Evolutionary conservation across 2,329 filamentous ascomycete species (phyloP).

Genomic region (Sporothrix sp.): DNA sequence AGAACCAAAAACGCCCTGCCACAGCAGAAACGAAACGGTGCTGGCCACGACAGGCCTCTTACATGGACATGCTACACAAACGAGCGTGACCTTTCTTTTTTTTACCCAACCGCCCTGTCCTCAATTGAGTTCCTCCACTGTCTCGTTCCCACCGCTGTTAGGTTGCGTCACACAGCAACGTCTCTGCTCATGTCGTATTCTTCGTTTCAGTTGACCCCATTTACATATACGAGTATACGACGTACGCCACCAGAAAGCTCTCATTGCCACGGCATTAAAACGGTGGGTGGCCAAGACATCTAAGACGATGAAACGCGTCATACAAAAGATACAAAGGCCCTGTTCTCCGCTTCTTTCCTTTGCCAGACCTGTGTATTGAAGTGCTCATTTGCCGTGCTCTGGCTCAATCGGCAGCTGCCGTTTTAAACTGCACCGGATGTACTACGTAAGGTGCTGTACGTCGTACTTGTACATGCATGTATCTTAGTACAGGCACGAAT

Average conservation of each 20-base stretch:
- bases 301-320: background rate
- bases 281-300: too few relatives aligned
- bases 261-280: too few relatives aligned
- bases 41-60: background rate
- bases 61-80: background rate
- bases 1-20: background rate
- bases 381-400: too few relatives aligned
- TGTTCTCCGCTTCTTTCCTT: background rate
- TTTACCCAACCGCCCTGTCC: background rate
- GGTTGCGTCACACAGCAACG: too few relatives aligned
- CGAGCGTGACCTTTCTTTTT: background rate
- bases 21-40: background rate
- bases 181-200: too few relatives aligned
- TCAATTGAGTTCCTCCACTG: background rate
- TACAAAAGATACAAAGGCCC: background rate
- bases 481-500: too few relatives aligned
- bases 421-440: background rate
- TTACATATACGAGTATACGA: too few relatives aligned
- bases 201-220: too few relatives aligned
- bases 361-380: too few relatives aligned
- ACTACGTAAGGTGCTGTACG: background rate
- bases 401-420: slow-evolving; percentile 2
- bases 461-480: too few relatives aligned
- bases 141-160: background rate
- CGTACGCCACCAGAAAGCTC: too few relatives aligned